Evolutionary conservation across 495 filamentous ascomycete species (phyloP).

Genomic region (Pseudoneurospora amorphoporcata): DNA sequence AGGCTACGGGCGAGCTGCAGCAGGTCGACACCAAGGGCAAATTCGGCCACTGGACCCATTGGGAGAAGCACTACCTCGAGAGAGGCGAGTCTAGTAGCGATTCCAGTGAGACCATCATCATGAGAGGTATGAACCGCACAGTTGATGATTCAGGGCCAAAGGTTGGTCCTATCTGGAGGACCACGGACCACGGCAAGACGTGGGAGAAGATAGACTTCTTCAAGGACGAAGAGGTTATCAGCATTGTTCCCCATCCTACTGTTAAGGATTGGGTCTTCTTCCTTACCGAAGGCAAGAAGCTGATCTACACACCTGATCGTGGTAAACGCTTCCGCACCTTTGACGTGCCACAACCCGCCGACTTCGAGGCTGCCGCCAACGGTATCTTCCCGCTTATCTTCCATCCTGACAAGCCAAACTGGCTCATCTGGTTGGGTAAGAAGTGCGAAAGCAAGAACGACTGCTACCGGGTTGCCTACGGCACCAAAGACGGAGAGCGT

Average conservation of each 20-base stretch:
- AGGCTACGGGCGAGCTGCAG: slow-evolving; percentile 49
- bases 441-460: slow-evolving; percentile 37
- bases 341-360: slow-evolving; percentile 41
- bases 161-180: slow-evolving; percentile 50
- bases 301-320: slow-evolving; percentile 70
- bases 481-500: slow-evolving; percentile 60
- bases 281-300: slow-evolving; percentile 54
- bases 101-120: slow-evolving; percentile 74
- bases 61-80: slow-evolving; percentile 74
- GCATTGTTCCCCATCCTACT: slow-evolving; percentile 64
- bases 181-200: slow-evolving; percentile 74
- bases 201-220: slow-evolving; percentile 53
- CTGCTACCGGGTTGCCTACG: slow-evolving; percentile 63
- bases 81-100: slow-evolving; percentile 52
- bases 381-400: slow-evolving; percentile 48
- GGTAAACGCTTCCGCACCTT: slow-evolving; percentile 59
- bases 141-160: slow-evolving; percentile 21
- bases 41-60: slow-evolving; percentile 47
- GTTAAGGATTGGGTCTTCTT: slow-evolving; percentile 79
- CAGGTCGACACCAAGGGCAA: slow-evolving; percentile 31
- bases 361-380: slow-evolving; percentile 14
- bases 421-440: slow-evolving; percentile 82
- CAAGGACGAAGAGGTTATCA: slow-evolving; percentile 50
- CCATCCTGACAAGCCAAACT: slow-evolving; percentile 70
- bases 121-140: slow-evolving; percentile 43